Evolutionary conservation across 2,329 filamentous ascomycete genomes (phyloP).

Genomic region (Colletotrichum sp.): DNA sequence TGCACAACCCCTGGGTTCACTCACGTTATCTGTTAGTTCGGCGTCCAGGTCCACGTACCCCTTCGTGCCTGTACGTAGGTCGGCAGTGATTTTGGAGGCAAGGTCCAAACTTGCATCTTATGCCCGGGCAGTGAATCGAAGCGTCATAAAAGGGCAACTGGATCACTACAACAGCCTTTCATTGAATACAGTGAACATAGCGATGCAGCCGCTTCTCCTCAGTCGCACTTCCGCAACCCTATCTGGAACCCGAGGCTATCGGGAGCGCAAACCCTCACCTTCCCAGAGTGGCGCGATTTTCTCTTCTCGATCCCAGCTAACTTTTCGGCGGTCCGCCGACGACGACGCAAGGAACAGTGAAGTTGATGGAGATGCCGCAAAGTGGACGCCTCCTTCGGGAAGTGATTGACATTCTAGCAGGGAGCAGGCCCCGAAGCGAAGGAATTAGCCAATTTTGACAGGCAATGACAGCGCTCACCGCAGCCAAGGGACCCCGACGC

Average conservation of each 20-base stretch:
- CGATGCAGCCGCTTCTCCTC: background rate
- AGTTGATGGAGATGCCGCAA: conserved; percentile 1
- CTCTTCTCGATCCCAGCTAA: background rate
- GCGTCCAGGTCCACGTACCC: background rate
- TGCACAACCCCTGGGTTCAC: background rate
- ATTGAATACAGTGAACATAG: background rate
- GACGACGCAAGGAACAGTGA: background rate
- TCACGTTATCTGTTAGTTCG: background rate
- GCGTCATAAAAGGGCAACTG: background rate
- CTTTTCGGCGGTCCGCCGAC: background rate
- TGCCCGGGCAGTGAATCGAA: background rate
- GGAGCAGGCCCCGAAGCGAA: background rate
- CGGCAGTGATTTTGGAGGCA: rapidly evolving
- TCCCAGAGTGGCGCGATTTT: background rate
- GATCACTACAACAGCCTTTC: background rate
- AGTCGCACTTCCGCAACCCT: background rate
- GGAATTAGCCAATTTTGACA: background rate
- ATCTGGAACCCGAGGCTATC: background rate
- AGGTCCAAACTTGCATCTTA: background rate
- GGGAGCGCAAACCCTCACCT: background rate
- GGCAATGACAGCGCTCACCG: background rate
- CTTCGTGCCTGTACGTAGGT: too few species aligned
- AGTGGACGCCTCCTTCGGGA: background rate
- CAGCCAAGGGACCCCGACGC: background rate
- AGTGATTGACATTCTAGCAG: background rate